A percentile compares a stretch with the other conserved stretches of the same genome.
Conservation (phyloP, 345 rosid species). For the Dipteronia dyeriana region DNA sequence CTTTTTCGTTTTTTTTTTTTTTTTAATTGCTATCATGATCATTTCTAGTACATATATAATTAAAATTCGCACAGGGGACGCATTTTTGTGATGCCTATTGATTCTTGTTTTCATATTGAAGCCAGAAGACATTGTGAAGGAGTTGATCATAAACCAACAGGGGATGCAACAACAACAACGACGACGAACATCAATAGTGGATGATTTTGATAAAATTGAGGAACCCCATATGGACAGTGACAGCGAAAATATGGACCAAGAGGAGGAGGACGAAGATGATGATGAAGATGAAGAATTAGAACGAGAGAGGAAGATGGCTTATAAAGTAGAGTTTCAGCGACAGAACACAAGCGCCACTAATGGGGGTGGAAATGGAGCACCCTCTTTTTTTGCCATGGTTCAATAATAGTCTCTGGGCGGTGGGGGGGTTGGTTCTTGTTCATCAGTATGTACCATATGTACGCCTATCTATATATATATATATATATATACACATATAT, state of each 20-base stretch:
- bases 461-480: not conserved
- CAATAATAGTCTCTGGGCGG: constrained; percentile 33
- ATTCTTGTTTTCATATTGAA: constrained; percentile 54
- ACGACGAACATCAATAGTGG: constrained; percentile 35
- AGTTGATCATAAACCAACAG: constrained; percentile 43
- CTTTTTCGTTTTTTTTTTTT: not conserved
- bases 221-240: constrained; percentile 27
- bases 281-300: constrained; percentile 47
- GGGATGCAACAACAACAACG: constrained; percentile 27
- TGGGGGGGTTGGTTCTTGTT: not conserved
- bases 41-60: too few relatives aligned
- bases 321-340: constrained; percentile 57
- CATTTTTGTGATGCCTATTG: constrained; percentile 26
- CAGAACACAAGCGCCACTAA: constrained; percentile 40
- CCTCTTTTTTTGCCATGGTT: constrained; percentile 65
- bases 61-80: too few relatives aligned
- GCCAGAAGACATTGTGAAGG: constrained; percentile 84
- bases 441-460: constrained; percentile 34
- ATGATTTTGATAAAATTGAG: constrained; percentile 49
- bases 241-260: constrained; percentile 34
- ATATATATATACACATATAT: constrained; percentile 33
- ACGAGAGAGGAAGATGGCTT: constrained; percentile 52
- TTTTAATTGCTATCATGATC: not conserved
- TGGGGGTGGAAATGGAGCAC: constrained; percentile 60
- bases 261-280: constrained; percentile 36